Base-by-base conservation (phyloP, 495 filamentous ascomycete species). In the Penicillium roqueforti region DNA sequence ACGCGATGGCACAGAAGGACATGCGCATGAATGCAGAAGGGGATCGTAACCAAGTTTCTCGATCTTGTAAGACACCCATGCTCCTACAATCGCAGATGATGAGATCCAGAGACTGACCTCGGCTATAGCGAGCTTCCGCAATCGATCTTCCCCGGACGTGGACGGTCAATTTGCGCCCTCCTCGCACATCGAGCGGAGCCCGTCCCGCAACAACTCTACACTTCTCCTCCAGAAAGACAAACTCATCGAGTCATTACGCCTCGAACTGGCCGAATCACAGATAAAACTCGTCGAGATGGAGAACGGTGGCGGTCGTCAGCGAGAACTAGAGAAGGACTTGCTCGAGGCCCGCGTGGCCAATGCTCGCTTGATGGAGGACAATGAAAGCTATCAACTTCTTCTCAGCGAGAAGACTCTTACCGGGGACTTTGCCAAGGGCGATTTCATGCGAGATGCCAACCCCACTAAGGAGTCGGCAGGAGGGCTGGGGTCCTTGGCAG, bases 251-350 rank as follows among this genome's bases (percentile, higher is more conserved):
- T 90, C 86, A 3, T 77, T 98, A 50, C 81, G 92, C 44, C 80
- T 97, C 9, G 92, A 98, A 67, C 79, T 98, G 20, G 92, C 93
- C 23, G 93, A 96, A 63, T 86, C 87, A 14, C 92, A 98, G 68
- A 95, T 97, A 70, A 96, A 95, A 64, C 80, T 96, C 10, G 88
- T 96, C 40, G 92, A 97, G 68, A 82, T 95, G 57, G 92, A 97
- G 68, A 95, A 96, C 67, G 92, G 91, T 29, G 92, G 91, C 16
- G 88, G 87, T 28, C 82, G 87, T 8, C 73, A 95, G 60, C 86
- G 87, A 38, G 89, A 96, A 63, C 78, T 98, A 28, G 93, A 98
- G 74, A 87, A 86, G 57, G 81, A 85, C 52, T 81, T 97, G 37
- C 80, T 96, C 60, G 93, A 97, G 56, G 86, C 89, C 25, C 87